Conservation (phyloP, 257 asterid genomes). For the Capsicum pubescens region DNA sequence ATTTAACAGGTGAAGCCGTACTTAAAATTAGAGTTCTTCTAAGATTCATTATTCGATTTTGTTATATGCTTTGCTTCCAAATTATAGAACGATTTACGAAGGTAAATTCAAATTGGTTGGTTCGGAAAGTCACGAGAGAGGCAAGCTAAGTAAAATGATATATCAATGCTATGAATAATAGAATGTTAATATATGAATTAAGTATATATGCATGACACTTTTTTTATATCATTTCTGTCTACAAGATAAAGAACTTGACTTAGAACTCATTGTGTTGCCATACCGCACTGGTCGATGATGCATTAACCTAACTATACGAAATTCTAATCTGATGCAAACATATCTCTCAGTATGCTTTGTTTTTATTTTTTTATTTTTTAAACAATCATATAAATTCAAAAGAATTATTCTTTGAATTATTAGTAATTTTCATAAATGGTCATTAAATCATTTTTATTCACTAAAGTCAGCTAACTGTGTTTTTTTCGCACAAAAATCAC, state of each 20-base stretch:
- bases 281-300: neutral
- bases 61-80: neutral
- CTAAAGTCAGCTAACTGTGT: too few species aligned
- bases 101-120: neutral
- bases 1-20: too few species aligned
- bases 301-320: neutral
- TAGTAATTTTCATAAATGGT: neutral
- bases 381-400: neutral
- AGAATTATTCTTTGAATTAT: neutral
- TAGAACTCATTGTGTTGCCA: neutral
- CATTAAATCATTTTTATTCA: neutral
- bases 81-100: neutral
- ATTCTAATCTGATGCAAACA: neutral
- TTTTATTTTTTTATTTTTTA: neutral
- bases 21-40: too few species aligned
- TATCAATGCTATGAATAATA: too few species aligned
- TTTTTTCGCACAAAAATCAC: neutral
- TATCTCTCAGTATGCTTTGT: rapidly evolving
- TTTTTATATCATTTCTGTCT: neutral
- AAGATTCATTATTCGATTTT: too few species aligned
- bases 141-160: neutral
- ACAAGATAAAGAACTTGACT: neutral
- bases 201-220: too few species aligned
- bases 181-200: neutral
- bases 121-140: neutral